Evolutionary conservation across 208 protist genomes (phyloP).

Genomic region (Trypanosoma melophagium): DNA sequence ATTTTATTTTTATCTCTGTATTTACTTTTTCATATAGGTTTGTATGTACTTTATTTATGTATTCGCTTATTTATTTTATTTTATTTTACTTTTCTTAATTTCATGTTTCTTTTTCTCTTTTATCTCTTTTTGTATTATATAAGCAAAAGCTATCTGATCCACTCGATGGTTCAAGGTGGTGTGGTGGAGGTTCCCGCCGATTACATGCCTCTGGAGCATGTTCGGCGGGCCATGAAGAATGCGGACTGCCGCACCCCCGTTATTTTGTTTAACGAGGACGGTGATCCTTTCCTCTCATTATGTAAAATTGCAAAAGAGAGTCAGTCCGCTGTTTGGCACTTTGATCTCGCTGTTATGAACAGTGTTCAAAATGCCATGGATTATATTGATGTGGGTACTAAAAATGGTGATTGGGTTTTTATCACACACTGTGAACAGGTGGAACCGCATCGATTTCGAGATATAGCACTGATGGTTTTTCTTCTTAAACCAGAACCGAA

Average conservation of each 20-base stretch:
- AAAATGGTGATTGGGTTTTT: constrained; percentile 91
- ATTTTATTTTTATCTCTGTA: background rate
- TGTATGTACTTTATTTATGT: background rate
- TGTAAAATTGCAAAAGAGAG: constrained; percentile 59
- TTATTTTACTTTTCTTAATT: no score
- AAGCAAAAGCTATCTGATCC: no score
- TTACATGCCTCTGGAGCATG: constrained; percentile 59
- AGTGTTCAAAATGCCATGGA: constrained; percentile 79
- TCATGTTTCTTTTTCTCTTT: constrained; percentile 1
- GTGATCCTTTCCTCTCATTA: constrained; percentile 79
- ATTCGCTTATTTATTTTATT: background rate
- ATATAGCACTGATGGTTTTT: constrained; percentile 74
- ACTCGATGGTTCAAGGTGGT: constrained; percentile 33
- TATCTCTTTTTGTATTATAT: background rate
- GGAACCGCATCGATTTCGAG: constrained; percentile 56
- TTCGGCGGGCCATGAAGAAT: constrained; percentile 71
- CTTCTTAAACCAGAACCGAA: constrained; percentile 71
- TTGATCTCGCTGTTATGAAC: constrained; percentile 56
- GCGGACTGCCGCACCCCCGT: constrained; percentile 86
- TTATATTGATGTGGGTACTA: constrained; percentile 86
- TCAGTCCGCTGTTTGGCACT: constrained; percentile 76
- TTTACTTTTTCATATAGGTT: background rate
- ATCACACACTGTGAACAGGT: constrained; percentile 74
- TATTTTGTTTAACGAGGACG: constrained; percentile 76
- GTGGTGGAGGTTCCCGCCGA: constrained; percentile 29